A percentile compares a stretch with the other conserved stretches of the same genome.
Conservation (phyloP, 305 asterid genomes). For the Fraxinus ornus region DNA sequence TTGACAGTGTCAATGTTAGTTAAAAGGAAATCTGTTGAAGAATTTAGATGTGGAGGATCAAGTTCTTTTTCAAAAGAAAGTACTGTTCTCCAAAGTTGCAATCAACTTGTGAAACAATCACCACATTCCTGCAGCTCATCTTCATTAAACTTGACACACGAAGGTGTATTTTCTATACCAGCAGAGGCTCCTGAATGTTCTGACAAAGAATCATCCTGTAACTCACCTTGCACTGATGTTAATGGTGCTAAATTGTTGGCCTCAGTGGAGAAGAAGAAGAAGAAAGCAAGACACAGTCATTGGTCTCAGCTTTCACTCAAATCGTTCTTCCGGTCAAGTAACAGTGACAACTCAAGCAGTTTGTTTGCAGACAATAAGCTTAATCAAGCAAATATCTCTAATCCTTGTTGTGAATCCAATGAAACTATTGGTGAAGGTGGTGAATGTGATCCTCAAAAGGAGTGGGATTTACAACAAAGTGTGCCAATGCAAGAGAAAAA, state of each 20-base stretch:
- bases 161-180: constrained; percentile 27
- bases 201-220: constrained; percentile 29
- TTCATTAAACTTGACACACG: constrained; percentile 27
- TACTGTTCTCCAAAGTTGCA: constrained; percentile 30
- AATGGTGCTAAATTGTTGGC: constrained; percentile 33
- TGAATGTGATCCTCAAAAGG: constrained; percentile 32
- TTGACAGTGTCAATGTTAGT: constrained; percentile 70
- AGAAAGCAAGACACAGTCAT: constrained; percentile 56
- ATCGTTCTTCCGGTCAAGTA: constrained; percentile 63
- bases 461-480: constrained; percentile 29
- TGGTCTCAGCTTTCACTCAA: constrained; percentile 85
- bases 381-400: constrained; percentile 36
- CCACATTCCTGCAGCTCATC: constrained; percentile 29
- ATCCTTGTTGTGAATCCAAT: constrained; percentile 31
- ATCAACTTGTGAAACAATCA: constrained; percentile 37
- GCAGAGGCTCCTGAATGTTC: constrained; percentile 31
- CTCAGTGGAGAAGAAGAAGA: constrained; percentile 37
- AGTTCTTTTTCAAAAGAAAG: constrained; percentile 38
- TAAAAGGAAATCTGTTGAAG: constrained; percentile 56
- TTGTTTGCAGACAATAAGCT: constrained; percentile 35
- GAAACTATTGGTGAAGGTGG: constrained; percentile 29
- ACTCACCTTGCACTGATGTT: constrained; percentile 29
- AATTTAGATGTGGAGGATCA: constrained; percentile 40
- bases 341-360: constrained; percentile 29
- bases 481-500: constrained; percentile 34